Conservation (phyloP, 179 eudicot genomes). For the Corrigiola litoralis region DNA sequence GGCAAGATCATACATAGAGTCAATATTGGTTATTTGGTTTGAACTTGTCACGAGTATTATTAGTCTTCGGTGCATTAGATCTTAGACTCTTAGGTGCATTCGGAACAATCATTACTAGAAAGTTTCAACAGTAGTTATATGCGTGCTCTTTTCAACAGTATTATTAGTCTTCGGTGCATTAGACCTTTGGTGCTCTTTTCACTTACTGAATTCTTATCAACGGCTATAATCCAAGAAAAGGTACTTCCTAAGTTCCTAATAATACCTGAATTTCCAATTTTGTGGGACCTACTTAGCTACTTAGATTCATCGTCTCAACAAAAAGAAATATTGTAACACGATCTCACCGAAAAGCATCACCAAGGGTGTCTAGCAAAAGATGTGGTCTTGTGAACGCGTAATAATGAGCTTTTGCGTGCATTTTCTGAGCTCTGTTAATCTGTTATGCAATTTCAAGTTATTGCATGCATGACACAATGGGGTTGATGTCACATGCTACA, state of each 20-base stretch:
- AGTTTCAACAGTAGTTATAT: neutral
- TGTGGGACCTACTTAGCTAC: conserved; percentile 16
- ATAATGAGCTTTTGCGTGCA: too few species aligned
- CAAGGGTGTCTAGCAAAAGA: too few species aligned
- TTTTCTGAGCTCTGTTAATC: too few species aligned
- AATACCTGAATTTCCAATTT: conserved; percentile 16
- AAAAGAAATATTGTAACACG: neutral
- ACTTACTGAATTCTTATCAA: neutral
- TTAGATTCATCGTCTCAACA: neutral
- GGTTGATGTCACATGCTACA: too few species aligned
- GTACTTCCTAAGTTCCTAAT: neutral
- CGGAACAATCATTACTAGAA: too few species aligned
- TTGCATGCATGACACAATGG: too few species aligned
- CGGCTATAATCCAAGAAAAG: conserved; percentile 18
- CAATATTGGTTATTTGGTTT: neutral
- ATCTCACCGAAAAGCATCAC: neutral
- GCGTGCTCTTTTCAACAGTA: neutral
- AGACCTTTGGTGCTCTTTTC: neutral
- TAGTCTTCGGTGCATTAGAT: neutral
- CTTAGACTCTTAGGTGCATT: too few species aligned
- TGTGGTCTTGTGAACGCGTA: too few species aligned
- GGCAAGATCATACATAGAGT: conserved; percentile 4
- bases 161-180: neutral
- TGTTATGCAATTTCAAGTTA: too few species aligned
- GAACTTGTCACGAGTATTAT: neutral